Conservation (phyloP, 345 rosid species). For the Laguncularia racemosa region DNA sequence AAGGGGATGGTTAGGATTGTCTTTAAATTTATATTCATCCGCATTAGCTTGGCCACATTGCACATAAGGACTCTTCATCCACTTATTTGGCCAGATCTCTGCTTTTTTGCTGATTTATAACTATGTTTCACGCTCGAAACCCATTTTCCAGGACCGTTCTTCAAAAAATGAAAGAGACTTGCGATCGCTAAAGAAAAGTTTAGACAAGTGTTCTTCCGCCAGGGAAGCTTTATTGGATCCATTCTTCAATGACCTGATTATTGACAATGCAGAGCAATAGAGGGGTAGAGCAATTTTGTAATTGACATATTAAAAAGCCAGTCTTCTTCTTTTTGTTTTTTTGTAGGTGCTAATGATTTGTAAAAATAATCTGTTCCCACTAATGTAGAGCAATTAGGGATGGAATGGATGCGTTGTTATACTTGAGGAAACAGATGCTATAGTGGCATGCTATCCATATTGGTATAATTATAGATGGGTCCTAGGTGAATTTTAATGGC, state of each 20-base stretch:
- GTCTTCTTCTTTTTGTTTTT: not conserved
- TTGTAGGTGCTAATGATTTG: not conserved
- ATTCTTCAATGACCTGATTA: constrained; percentile 53
- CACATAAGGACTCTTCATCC: not conserved
- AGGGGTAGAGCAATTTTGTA: too few relatives aligned
- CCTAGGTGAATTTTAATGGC: too few relatives aligned
- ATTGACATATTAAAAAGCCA: not conserved
- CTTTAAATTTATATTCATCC: too few relatives aligned
- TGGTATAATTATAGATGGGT: too few relatives aligned
- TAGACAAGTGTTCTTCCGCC: constrained; percentile 68
- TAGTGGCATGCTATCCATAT: too few relatives aligned
- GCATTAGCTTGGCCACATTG: too few relatives aligned
- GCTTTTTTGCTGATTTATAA: not conserved
- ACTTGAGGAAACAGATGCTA: too few relatives aligned
- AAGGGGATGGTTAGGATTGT: too few relatives aligned
- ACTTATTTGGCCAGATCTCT: not conserved
- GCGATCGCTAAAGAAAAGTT: constrained; percentile 70
- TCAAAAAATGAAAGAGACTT: constrained; percentile 65
- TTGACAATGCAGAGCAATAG: constrained; percentile 11
- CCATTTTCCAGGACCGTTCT: constrained; percentile 45
- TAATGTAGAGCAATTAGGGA: too few relatives aligned
- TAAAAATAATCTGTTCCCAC: too few relatives aligned
- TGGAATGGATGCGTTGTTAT: too few relatives aligned
- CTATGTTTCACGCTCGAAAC: not conserved
- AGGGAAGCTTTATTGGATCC: constrained; percentile 74